Base-by-base conservation (phyloP, 2,329 filamentous ascomycete genomes). In the Fusarium sublunatum region DNA sequence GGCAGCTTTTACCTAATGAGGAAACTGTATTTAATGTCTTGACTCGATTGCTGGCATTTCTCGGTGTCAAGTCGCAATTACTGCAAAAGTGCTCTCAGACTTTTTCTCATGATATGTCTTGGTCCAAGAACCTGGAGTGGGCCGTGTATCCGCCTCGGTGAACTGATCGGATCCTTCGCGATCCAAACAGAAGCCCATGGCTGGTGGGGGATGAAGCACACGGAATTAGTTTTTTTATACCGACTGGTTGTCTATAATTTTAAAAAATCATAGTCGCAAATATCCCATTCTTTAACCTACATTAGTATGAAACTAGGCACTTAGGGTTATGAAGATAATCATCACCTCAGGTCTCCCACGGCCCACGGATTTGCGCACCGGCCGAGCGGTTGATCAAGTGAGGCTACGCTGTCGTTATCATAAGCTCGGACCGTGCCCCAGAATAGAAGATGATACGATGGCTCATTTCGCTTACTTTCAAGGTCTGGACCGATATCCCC, bases 371-470 rank as follows among this genome's bases (percentile, higher is more conserved):
- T 19, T 19, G 19, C 39, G 43, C 39, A 58, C 39, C 49, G 39
- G 44, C 42, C 40, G 56, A 46, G 7, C 29, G 32, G 39, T 22
- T 41, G 15, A 51, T 31, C 55, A 58, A 60, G 48, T 64, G 60
- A 64, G 60, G 60, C 60, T 31, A 29, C 29, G 32, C 34, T 53
- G 40, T 39, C 40, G 48, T 41, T 63, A 64, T 59, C 22, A 36
- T 49, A 52, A 65, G 61, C 61, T 65, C 38, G 57, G 61, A 57
- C 57, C 61, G 26, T 28, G 36, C 13, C 55, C 42, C 34, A 39
- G 22, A 34, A 28, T 36, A 39, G n/a, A 25, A 39, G 45, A 58
- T 52, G 62, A 53, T 65, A 62, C 52, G 62, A 65, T 60, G 9
- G 3, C 13, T 42, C 28, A 49, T 41, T 56, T 49, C 43, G 36